Conservation (phyloP, 805 yeast genomes). For the Hanseniaspora occidentalis region DNA sequence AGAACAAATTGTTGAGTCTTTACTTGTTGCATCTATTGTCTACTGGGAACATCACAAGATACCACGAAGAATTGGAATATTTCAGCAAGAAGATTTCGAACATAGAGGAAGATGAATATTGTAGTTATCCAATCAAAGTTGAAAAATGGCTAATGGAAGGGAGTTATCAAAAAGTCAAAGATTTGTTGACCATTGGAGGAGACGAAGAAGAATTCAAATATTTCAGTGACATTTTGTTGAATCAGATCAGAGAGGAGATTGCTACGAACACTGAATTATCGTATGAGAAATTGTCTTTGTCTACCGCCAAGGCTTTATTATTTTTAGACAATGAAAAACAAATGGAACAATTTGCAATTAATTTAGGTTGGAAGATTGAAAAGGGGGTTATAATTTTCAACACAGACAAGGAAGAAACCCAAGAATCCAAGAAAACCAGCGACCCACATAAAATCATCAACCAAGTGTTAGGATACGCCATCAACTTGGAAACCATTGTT, state of each 20-base stretch:
- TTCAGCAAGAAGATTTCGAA: constrained; percentile 35
- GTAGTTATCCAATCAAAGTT: constrained; percentile 75
- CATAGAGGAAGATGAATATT: constrained; percentile 52
- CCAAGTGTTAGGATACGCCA: constrained; percentile 76
- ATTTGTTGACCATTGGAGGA: constrained; percentile 31
- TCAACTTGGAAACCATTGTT: constrained; percentile 83
- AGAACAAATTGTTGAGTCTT: constrained; percentile 61
- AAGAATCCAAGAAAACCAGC: constrained; percentile 27
- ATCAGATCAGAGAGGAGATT: constrained; percentile 76
- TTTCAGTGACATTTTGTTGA: constrained; percentile 62
- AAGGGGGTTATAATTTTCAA: constrained; percentile 39
- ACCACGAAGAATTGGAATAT: constrained; percentile 80
- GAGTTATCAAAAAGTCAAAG: constrained; percentile 84
- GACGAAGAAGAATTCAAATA: constrained; percentile 61
- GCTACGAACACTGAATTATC: constrained; percentile 73
- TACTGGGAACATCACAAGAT: constrained; percentile 72
- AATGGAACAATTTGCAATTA: constrained; percentile 39
- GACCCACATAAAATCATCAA: constrained; percentile 38
- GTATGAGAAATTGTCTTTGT: constrained; percentile 60
- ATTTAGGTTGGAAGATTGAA: constrained; percentile 44
- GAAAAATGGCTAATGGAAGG: constrained; percentile 97
- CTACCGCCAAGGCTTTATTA: constrained; percentile 70
- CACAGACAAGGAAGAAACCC: constrained; percentile 17
- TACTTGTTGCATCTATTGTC: constrained; percentile 66
- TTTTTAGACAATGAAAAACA: constrained; percentile 51